These are phyloP conservation scores for Lachnellula subtilissima DNA, from an alignment of 2,329 filamentous ascomycete species.

Conservation along the genomic window DNA sequence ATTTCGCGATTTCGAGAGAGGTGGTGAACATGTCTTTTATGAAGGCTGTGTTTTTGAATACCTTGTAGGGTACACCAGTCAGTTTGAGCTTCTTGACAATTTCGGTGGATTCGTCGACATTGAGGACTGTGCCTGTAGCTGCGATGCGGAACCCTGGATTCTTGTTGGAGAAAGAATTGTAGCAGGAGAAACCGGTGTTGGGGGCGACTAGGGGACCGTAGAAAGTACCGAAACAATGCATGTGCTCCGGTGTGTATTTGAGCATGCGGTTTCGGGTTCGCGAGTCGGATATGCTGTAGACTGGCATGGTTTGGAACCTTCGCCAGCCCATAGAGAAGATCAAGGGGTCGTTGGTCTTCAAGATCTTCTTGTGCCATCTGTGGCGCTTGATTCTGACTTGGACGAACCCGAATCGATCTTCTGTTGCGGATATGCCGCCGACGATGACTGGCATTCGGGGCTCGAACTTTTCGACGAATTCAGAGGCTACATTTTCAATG, in stretches of 20 bases:
- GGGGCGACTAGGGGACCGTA: slow-evolving; percentile 93
- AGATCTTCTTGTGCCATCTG: slow-evolving; percentile 97
- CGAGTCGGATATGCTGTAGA: slow-evolving; percentile 94
- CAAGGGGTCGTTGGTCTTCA: slow-evolving; percentile 95
- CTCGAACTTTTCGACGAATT: slow-evolving; percentile 81
- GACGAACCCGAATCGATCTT: slow-evolving; percentile 92
- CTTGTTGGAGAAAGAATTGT: slow-evolving; percentile 80
- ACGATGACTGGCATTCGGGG: slow-evolving; percentile 79
- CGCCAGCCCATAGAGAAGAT: slow-evolving; percentile 97
- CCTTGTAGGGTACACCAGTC: slow-evolving; percentile 89
- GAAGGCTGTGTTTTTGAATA: slow-evolving; percentile 99
- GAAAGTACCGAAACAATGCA: slow-evolving; percentile 97
- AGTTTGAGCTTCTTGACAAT: slow-evolving; percentile 99
- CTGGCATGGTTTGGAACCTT: slow-evolving; percentile 84
- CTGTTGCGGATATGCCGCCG: slow-evolving; percentile 86
- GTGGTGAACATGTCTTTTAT: slow-evolving; percentile 98
- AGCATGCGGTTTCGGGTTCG: slow-evolving; percentile 94
- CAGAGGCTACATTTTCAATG: slow-evolving; percentile 81
- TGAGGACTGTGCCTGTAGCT: slow-evolving; percentile 87
- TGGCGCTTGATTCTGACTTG: slow-evolving; percentile 97
- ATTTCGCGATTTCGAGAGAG: slow-evolving; percentile 92
- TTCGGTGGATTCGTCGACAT: slow-evolving; percentile 90
- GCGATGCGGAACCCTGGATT: slow-evolving; percentile 90
- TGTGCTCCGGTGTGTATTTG: slow-evolving; percentile 98
- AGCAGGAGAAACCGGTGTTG: slow-evolving; percentile 91